These are phyloP conservation scores for Talaromyces atroroseus DNA, from an alignment of 2,329 filamentous ascomycete genomes.

Conservation along the genomic window DNA sequence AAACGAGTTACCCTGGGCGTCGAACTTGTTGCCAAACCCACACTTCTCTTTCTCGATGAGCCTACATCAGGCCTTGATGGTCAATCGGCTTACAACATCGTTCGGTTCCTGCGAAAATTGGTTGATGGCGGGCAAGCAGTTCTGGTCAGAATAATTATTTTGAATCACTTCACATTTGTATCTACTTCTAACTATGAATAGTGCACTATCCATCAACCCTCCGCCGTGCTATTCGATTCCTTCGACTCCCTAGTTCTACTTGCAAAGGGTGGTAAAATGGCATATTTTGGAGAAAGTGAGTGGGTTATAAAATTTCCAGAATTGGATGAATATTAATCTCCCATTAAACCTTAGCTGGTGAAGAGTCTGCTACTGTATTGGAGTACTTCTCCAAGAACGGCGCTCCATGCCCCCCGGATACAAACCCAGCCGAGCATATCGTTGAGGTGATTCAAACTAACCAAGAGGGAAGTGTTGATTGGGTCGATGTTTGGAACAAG, in stretches of 20 bases:
- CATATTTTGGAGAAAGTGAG: constrained; percentile 58
- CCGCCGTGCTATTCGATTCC: constrained; percentile 59
- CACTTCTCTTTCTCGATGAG: constrained; percentile 58
- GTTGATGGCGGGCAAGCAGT: constrained; percentile 63
- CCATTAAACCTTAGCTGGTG: constrained; percentile 20
- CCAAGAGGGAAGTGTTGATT: constrained; percentile 21
- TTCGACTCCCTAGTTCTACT: constrained; percentile 63
- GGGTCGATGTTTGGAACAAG: constrained; percentile 29
- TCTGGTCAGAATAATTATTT: constrained; percentile 38
- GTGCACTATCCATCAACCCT: constrained; percentile 65
- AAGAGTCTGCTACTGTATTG: constrained; percentile 37
- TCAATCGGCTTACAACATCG: constrained; percentile 52
- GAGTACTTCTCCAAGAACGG: constrained; percentile 51
- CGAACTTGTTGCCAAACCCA: constrained; percentile 55
- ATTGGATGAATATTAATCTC: not conserved
- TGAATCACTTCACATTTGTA: not conserved
- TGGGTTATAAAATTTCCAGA: not conserved
- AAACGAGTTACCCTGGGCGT: constrained; percentile 59
- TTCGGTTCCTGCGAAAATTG: constrained; percentile 61
- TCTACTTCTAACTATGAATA: constrained; percentile 2
- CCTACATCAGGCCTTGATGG: constrained; percentile 61
- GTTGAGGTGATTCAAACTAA: constrained; percentile 34
- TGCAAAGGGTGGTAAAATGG: constrained; percentile 59
- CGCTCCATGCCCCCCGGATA: constrained; percentile 47
- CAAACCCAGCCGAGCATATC: constrained; percentile 50